Percentiles rank a stretch among this genome's conserved stretches.
Conservation (phyloP, 73 alveolate species). For the Paraurostyla sp. region DNA sequence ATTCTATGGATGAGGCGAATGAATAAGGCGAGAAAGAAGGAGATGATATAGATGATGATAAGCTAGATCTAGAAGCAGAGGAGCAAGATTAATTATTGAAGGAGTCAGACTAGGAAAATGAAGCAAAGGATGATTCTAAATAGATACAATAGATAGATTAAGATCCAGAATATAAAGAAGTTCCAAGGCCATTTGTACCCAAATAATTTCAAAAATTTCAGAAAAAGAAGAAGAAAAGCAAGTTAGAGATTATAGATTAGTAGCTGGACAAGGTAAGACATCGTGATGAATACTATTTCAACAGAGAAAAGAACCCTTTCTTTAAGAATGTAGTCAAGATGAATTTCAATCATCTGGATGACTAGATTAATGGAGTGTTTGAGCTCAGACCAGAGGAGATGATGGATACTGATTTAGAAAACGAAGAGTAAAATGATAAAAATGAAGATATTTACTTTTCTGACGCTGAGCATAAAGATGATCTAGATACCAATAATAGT, state of each 20-base stretch:
- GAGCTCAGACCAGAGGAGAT: constrained; percentile 33
- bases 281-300: constrained; percentile 13
- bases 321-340: background rate
- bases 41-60: constrained; percentile 7
- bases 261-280: constrained; percentile 3
- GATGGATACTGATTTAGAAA: background rate
- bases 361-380: constrained; percentile 38
- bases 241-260: background rate
- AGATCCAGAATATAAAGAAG: too few relatives aligned
- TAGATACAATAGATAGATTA: too few relatives aligned
- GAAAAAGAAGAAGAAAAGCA: constrained; percentile 10
- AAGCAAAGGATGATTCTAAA: too few relatives aligned
- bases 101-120: too few relatives aligned
- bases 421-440: background rate
- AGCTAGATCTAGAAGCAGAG: background rate
- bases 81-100: too few relatives aligned
- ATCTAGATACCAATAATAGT: background rate
- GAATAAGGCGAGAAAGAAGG: background rate
- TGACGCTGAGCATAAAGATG: background rate
- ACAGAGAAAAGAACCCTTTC: background rate
- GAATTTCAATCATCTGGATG: background rate
- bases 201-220: too few relatives aligned
- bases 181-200: too few relatives aligned
- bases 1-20: too few relatives aligned
- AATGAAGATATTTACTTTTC: background rate